phyloP scores from a whole-genome alignment of 805 yeast genomes.

The Candida odintsovae region DNA sequence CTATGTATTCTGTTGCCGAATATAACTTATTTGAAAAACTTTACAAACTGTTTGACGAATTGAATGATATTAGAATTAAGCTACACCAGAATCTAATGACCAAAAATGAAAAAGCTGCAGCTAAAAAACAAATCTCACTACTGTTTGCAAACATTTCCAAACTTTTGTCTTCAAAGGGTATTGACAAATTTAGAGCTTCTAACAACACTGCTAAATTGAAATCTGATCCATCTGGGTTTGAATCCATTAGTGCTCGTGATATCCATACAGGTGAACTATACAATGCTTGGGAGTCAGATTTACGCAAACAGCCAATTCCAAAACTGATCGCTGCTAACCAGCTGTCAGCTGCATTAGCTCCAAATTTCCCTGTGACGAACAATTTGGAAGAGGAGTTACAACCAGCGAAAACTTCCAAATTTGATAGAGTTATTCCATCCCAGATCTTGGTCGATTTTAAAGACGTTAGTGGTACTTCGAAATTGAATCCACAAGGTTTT shows the following conservation, averaged over 20 bases:
- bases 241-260: slow-evolving; percentile 63
- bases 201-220: slow-evolving; percentile 20
- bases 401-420: slow-evolving; percentile 43
- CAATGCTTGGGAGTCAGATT: slow-evolving; percentile 25
- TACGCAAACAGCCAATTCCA: slow-evolving; percentile 36
- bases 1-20: slow-evolving; percentile 67
- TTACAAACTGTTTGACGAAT: slow-evolving; percentile 43
- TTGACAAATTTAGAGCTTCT: slow-evolving; percentile 23
- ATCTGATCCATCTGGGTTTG: slow-evolving; percentile 57
- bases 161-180: slow-evolving; percentile 42
- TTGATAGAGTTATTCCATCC: slow-evolving; percentile 40
- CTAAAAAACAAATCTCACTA: slow-evolving; percentile 46
- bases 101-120: slow-evolving; percentile 39
- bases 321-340: slow-evolving; percentile 62
- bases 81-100: slow-evolving; percentile 48
- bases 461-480: slow-evolving; percentile 58
- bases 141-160: slow-evolving; percentile 57
- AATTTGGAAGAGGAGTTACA: slow-evolving; percentile 30
- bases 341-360: slow-evolving; percentile 62
- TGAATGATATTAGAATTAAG: slow-evolving; percentile 54
- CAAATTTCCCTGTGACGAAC: slow-evolving; percentile 55
- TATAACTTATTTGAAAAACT: slow-evolving; percentile 56
- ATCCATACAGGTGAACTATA: slow-evolving; percentile 52
- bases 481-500: slow-evolving; percentile 58
- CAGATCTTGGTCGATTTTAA: slow-evolving; percentile 76